Conservation (phyloP, 2,329 filamentous ascomycete genomes). For the Cytospora leucostoma region DNA sequence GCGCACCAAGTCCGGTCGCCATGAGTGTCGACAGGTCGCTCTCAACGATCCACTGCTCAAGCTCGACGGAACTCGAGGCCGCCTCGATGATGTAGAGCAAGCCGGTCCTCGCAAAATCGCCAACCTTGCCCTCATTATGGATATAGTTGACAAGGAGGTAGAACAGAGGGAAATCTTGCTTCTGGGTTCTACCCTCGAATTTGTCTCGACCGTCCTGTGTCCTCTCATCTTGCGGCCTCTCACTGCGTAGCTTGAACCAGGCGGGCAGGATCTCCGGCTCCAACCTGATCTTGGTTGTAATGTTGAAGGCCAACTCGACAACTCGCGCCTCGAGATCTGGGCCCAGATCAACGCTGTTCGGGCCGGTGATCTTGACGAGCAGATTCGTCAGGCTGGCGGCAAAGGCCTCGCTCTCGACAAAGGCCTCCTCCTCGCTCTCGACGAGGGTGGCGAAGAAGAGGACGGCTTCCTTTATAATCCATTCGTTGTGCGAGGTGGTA, state of each 20-base stretch:
- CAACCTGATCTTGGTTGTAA: constrained; percentile 92
- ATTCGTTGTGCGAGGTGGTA: constrained; percentile 79
- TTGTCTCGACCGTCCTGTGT: constrained; percentile 56
- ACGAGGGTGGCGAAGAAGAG: constrained; percentile 88
- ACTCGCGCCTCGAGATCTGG: constrained; percentile 84
- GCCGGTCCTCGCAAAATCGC: constrained; percentile 93
- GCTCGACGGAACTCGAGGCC: constrained; percentile 74
- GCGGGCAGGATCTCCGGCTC: constrained; percentile 83
- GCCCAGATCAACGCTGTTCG: constrained; percentile 71
- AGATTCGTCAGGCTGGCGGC: constrained; percentile 86
- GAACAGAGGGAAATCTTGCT: constrained; percentile 92
- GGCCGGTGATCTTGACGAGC: constrained; percentile 74
- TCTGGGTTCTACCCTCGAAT: constrained; percentile 82
- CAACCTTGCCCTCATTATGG: constrained; percentile 89
- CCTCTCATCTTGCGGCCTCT: constrained; percentile 40
- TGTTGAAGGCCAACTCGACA: constrained; percentile 91
- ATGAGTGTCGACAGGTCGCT: constrained; percentile 95
- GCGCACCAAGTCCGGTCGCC: constrained; percentile 88
- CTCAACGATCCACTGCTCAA: constrained; percentile 97
- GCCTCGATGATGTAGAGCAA: constrained; percentile 95
- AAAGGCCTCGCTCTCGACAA: constrained; percentile 84
- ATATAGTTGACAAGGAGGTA: constrained; percentile 96
- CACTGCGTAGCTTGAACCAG: constrained; percentile 76
- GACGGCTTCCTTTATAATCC: constrained; percentile 81
- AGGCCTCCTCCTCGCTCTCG: constrained; percentile 94